These are phyloP conservation scores for Mycosphaerelloides madeirae DNA, from an alignment of 2,329 filamentous ascomycete species.

Conservation along the genomic window DNA sequence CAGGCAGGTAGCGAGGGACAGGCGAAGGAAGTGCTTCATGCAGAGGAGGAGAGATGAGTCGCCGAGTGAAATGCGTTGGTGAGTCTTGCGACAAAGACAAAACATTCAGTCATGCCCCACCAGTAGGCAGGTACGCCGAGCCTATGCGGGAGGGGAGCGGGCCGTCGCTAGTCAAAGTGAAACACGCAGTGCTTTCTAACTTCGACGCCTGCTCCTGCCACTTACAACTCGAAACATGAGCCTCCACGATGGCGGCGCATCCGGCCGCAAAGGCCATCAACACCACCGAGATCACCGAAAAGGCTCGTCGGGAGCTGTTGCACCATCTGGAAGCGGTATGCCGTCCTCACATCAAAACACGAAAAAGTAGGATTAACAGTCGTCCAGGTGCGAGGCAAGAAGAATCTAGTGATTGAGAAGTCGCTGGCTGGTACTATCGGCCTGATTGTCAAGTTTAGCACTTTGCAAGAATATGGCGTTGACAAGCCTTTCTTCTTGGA, in stretches of 20 bases:
- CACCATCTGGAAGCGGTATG: constrained; percentile 91
- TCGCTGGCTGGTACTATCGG: constrained; percentile 84
- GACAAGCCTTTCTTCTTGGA: constrained; percentile 97
- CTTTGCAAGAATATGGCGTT: constrained; percentile 92
- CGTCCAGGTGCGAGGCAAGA: constrained; percentile 87
- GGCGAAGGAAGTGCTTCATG: constrained; percentile 15
- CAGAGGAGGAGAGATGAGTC: constrained; percentile 3
- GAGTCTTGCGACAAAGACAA: background rate
- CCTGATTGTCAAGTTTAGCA: constrained; percentile 90
- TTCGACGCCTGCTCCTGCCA: constrained; percentile 1
- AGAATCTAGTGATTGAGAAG: constrained; percentile 92
- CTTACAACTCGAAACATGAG: constrained; percentile 21
- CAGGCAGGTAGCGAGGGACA: constrained; percentile 6
- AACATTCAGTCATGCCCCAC: background rate
- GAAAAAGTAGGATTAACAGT: constrained; percentile 11
- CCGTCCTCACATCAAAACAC: constrained; percentile 34
- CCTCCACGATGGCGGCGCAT: constrained; percentile 30
- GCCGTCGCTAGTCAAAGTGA: background rate
- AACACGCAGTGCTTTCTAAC: constrained; percentile 1
- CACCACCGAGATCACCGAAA: constrained; percentile 70
- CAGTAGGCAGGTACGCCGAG: background rate
- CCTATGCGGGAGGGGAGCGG: background rate
- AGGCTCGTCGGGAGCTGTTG: constrained; percentile 82
- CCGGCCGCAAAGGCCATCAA: constrained; percentile 63
- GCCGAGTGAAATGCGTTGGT: background rate